A percentile compares a stretch with the other conserved stretches of the same genome.
phyloP scores from a whole-genome alignment of 257 asterid species.

The Penstemon davidsonii region DNA sequence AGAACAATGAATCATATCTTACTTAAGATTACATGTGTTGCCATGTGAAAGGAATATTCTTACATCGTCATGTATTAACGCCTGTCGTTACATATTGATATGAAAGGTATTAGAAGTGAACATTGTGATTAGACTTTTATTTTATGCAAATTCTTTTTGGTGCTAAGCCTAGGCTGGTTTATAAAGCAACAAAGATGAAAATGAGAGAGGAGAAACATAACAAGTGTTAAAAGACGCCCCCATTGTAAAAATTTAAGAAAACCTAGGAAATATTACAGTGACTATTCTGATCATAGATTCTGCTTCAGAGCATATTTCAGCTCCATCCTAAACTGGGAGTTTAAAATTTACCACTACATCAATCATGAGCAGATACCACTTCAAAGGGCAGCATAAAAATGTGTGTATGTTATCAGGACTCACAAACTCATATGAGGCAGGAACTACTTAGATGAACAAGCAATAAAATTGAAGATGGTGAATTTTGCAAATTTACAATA shows the following conservation, averaged over 20 bases:
- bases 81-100: neutral
- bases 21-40: neutral
- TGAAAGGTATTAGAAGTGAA: neutral
- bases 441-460: neutral
- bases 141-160: neutral
- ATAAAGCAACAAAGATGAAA: neutral
- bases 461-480: neutral
- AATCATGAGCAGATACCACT: neutral
- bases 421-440: neutral
- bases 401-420: neutral
- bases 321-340: neutral
- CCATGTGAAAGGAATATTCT: neutral
- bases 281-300: slow-evolving; percentile 12
- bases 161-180: slow-evolving; percentile 2
- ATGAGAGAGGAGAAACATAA: neutral
- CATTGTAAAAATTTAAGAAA: neutral
- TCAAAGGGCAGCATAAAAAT: neutral
- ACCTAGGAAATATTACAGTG: neutral
- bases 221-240: slow-evolving; percentile 2
- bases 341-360: slow-evolving; percentile 1
- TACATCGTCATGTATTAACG: neutral
- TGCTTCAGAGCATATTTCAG: slow-evolving; percentile 15
- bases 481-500: neutral
- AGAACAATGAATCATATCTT: neutral
- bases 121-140: neutral